Conservation (phyloP, 1,284 basidiomycete species). For the Hymenochaete sp. region DNA sequence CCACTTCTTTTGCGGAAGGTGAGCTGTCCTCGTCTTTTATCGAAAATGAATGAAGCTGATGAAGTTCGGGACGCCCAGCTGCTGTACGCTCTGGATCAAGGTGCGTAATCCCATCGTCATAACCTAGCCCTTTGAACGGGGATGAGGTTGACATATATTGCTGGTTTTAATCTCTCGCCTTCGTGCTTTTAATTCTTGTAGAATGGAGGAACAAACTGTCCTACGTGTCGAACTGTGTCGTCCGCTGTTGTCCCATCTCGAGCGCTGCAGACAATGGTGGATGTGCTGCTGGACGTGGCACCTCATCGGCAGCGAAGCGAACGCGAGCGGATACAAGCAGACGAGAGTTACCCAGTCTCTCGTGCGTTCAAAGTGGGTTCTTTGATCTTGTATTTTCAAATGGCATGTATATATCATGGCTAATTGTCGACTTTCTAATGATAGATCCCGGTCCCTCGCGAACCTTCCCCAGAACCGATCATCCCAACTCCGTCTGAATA, state of each 20-base stretch:
- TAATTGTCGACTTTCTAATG: not conserved
- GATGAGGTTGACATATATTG: not conserved
- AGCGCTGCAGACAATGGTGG: slow-evolving; percentile 58
- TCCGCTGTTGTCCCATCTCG: slow-evolving; percentile 59
- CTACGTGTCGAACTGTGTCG: slow-evolving; percentile 62
- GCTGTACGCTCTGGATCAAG: slow-evolving; percentile 66
- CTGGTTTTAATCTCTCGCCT: slow-evolving; percentile 18
- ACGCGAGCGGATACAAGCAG: slow-evolving; percentile 64
- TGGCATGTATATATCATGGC: not conserved
- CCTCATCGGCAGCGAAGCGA: slow-evolving; percentile 55
- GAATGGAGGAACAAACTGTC: slow-evolving; percentile 76
- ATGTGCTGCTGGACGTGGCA: slow-evolving; percentile 53
- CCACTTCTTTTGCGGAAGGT: slow-evolving; percentile 83
- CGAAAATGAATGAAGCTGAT: slow-evolving; percentile 16
- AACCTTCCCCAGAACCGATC: slow-evolving; percentile 65
- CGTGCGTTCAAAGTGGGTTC: slow-evolving; percentile 57
- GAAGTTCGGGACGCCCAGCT: slow-evolving; percentile 40
- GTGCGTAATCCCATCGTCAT: slow-evolving; percentile 38
- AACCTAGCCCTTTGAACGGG: not conserved
- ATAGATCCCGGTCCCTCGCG: slow-evolving; percentile 64
- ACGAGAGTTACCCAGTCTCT: slow-evolving; percentile 60
- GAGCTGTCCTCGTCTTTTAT: slow-evolving; percentile 11
- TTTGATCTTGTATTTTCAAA: not conserved
- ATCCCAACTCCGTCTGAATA: slow-evolving; percentile 52
- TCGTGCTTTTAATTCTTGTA: slow-evolving; percentile 23